These are phyloP conservation scores for Trichophyton mentagrophytes DNA, from an alignment of 2,329 filamentous ascomycete genomes.

Conservation along the genomic window DNA sequence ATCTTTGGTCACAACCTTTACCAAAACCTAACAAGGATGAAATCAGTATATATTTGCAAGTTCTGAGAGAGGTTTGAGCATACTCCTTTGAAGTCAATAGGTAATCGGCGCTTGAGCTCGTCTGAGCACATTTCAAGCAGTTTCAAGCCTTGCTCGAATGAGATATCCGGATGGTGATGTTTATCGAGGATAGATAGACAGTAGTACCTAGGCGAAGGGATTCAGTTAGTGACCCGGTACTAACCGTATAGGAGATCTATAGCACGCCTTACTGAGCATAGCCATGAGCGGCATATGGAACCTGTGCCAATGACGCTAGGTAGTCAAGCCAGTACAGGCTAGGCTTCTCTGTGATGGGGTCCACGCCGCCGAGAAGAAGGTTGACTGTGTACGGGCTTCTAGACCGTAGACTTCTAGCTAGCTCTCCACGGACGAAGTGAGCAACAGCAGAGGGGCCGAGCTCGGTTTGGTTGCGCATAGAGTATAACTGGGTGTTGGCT, in stretches of 20 bases:
- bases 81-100: constrained; percentile 97
- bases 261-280: constrained; percentile 69
- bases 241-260: background rate
- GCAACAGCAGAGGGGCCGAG: constrained; percentile 80
- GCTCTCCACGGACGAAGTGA: constrained; percentile 85
- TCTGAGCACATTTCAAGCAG: constrained; percentile 90
- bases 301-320: constrained; percentile 70
- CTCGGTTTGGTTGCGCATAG: constrained; percentile 92
- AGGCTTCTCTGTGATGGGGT: constrained; percentile 81
- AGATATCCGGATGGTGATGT: constrained; percentile 93
- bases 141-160: constrained; percentile 77
- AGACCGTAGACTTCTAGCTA: constrained; percentile 80
- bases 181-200: constrained; percentile 96
- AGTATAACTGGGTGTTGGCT: constrained; percentile 95
- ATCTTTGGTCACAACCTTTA: constrained; percentile 92
- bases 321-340: constrained; percentile 96
- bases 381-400: constrained; percentile 95
- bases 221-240: background rate
- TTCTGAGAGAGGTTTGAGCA: constrained; percentile 20
- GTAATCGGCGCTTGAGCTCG: constrained; percentile 90
- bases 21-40: constrained; percentile 31
- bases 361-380: constrained; percentile 83
- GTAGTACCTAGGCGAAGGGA: constrained; percentile 57
- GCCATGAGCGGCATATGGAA: constrained; percentile 93
- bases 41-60: background rate